phyloP scores from a whole-genome alignment of 495 filamentous ascomycete species.

The Lophiotrema nucula region DNA sequence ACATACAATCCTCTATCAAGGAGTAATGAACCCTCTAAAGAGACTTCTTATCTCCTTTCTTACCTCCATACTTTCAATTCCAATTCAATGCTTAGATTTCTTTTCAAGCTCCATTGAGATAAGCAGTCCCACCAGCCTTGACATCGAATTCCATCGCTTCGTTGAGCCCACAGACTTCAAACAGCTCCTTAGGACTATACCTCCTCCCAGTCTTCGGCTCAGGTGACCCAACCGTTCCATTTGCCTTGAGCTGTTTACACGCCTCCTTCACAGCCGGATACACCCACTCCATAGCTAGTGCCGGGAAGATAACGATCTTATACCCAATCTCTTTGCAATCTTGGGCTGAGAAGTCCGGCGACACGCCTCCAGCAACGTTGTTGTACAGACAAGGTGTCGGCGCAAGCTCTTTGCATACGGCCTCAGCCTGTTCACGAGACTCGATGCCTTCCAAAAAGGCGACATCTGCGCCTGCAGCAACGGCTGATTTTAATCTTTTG shows the following conservation, averaged over 20 bases:
- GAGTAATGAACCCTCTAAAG: too few relatives aligned
- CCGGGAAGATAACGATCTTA: conserved; percentile 56
- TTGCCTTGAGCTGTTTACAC: conserved; percentile 31
- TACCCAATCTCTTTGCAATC: conserved; percentile 63
- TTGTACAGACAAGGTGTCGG: conserved; percentile 63
- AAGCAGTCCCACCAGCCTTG: conserved; percentile 54
- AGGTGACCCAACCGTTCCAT: conserved; percentile 16
- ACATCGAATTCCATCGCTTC: conserved; percentile 58
- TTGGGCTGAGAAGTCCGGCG: conserved; percentile 54
- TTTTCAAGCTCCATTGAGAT: conserved; percentile 19
- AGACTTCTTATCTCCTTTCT: too few relatives aligned
- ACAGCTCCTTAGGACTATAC: conserved; percentile 48
- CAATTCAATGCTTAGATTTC: too few relatives aligned
- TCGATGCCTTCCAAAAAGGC: conserved; percentile 65
- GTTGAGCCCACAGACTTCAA: conserved; percentile 59
- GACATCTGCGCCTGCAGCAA: conserved; percentile 60
- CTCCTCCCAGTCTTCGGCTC: conserved; percentile 12
- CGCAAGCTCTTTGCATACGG: conserved; percentile 54
- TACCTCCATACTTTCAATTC: too few relatives aligned
- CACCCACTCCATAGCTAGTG: conserved; percentile 32
- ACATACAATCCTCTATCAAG: too few relatives aligned
- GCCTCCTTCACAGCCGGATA: conserved; percentile 29
- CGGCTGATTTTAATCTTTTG: conserved; percentile 53
- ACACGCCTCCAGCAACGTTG: conserved; percentile 62
- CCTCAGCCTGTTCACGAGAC: conserved; percentile 52